Conservation (phyloP, 257 asterid genomes). For the Solanum peruvianum region DNA sequence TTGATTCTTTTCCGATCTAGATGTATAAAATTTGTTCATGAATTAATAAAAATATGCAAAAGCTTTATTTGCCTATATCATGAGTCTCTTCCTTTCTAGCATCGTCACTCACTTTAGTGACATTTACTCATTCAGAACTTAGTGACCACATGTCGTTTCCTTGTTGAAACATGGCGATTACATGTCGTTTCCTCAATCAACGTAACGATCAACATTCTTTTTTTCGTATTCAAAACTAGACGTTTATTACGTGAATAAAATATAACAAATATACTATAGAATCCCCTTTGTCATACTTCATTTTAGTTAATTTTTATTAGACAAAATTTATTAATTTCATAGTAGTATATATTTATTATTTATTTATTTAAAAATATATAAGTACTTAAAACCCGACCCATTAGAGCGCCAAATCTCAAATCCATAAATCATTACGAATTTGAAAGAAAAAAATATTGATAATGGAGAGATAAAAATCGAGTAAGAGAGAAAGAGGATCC, state of each 20-base stretch:
- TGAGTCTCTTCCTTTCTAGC: background rate
- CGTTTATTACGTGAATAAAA: background rate
- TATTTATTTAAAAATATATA: too few species aligned
- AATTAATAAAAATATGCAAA: background rate
- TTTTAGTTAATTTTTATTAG: background rate
- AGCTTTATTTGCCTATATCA: rapidly evolving
- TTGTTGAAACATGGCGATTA: background rate
- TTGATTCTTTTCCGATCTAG: background rate
- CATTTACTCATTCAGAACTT: background rate
- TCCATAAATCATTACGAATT: background rate
- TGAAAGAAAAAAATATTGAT: background rate
- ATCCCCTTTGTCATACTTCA: background rate
- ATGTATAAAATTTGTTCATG: background rate
- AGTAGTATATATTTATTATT: background rate
- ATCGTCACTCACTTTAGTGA: background rate
- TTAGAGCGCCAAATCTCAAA: background rate
- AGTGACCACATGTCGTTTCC: background rate
- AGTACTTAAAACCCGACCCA: background rate
- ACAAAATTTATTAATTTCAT: background rate
- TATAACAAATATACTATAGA: background rate
- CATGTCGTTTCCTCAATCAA: background rate
- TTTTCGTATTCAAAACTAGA: background rate
- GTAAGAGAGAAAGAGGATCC: slow-evolving; percentile 46
- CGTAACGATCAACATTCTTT: background rate
- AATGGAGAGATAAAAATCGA: slow-evolving; percentile 53